Evolutionary conservation across 2,329 filamentous ascomycete species (phyloP).

Genomic region (Diaporthe eres): DNA sequence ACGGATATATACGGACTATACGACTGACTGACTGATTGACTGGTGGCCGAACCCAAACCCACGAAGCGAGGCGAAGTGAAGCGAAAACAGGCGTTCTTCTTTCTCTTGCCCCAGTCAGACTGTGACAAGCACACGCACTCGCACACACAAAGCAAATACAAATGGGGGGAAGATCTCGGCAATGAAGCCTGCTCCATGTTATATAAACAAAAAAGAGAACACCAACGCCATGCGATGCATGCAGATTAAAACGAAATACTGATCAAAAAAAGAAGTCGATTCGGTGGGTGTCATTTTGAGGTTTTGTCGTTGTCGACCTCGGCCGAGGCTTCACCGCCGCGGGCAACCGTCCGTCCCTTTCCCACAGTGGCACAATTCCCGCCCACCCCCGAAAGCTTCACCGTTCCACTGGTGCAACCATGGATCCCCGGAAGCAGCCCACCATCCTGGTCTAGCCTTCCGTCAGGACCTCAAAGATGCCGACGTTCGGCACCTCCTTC

Average conservation of each 20-base stretch:
- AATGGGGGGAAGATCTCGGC: constrained; percentile 6
- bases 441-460: constrained; percentile 1
- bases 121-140: background rate
- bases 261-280: background rate
- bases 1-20: constrained; percentile 12
- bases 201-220: constrained; percentile 13
- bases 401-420: constrained; percentile 13
- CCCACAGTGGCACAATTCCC: background rate
- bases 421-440: no score
- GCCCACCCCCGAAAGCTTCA: background rate
- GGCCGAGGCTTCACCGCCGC: background rate
- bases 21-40: background rate
- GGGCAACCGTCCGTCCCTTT: background rate
- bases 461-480: constrained; percentile 41
- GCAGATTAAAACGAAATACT: constrained; percentile 35
- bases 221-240: constrained; percentile 39
- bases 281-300: constrained; percentile 11
- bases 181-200: constrained; percentile 36
- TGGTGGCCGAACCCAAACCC: background rate
- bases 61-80: constrained; percentile 17
- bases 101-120: background rate
- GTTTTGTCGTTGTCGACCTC: constrained; percentile 2
- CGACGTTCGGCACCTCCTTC: constrained; percentile 36
- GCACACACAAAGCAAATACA: constrained; percentile 6
- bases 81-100: background rate